Conservation (phyloP, 306 rosid species). For the Dryas drummondii region DNA sequence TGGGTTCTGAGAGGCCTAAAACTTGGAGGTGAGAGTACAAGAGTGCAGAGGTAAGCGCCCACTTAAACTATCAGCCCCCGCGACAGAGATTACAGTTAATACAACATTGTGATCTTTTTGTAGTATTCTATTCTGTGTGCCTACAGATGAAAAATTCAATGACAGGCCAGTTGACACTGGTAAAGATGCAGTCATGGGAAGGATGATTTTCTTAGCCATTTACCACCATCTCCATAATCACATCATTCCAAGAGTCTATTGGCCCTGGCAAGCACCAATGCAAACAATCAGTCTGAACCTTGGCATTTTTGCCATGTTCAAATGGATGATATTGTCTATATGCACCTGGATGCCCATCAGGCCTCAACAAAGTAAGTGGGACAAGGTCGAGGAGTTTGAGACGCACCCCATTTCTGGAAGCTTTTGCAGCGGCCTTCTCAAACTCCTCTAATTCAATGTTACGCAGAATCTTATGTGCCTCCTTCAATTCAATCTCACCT, state of each 20-base stretch:
- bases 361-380: slow-evolving; percentile 71
- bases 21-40: not conserved
- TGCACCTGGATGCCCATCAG: slow-evolving; percentile 97
- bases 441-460: slow-evolving; percentile 71
- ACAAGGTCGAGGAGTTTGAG: slow-evolving; percentile 68
- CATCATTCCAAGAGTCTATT: slow-evolving; percentile 87
- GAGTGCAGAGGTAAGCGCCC: slow-evolving; percentile 9
- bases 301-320: slow-evolving; percentile 45
- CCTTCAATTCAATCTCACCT: slow-evolving; percentile 67
- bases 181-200: slow-evolving; percentile 11
- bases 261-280: slow-evolving; percentile 99
- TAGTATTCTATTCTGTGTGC: slow-evolving; percentile 3
- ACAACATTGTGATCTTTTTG: slow-evolving; percentile 1
- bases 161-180: slow-evolving; percentile 11
- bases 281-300: slow-evolving; percentile 81
- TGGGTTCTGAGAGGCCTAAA: not conserved
- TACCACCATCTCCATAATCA: slow-evolving; percentile 76
- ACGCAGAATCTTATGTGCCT: slow-evolving; percentile 46
- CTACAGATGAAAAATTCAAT: not conserved
- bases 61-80: not conserved
- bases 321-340: slow-evolving; percentile 78
- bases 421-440: slow-evolving; percentile 47
- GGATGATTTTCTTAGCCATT: slow-evolving; percentile 38
- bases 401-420: slow-evolving; percentile 58
- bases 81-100: slow-evolving; percentile 5